Evolutionary conservation across 805 yeast species (phyloP), one percentile per base, ranked within the genome.

Genomic region (Phaffomyces thermotolerans): DNA sequence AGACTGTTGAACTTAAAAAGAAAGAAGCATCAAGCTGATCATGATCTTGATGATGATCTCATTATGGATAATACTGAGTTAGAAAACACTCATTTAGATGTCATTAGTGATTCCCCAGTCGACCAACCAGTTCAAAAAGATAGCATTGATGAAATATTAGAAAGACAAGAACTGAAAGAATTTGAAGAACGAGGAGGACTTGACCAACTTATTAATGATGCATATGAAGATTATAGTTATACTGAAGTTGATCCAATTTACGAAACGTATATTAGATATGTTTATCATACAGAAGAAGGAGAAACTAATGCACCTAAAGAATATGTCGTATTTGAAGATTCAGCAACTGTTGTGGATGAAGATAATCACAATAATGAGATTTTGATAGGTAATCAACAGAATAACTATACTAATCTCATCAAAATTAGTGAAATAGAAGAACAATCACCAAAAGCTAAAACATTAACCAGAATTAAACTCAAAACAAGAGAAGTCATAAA

Each of bases 41-140:
- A 17, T 14, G 38, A 25, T 17, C 5, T n/a, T 25, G 29, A 18
- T 6, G 37, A 32, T 9, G 34, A 34, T 33, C 18, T 33, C 10
- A 20, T 14, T 2, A 29, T 30, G 22, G 25, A 42, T 9, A 39
- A 41, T 42, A 33, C 48, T 14, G 45, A 42, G 13, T 42, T 42
- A 25, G 42, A 45, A n/a, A 37, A 27, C 8, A 32, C 43, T 8
- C 36, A 43, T 3, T 32, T 45, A 30, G 45, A 45, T 42, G 17
- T 45, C 14, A 45, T 45, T 13, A 45, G 45, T 31, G 45, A 45
- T 24, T 45, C 48, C 5, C 45, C 48, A 4, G 41, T 45, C 30
- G 48, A 40, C 14, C 17, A 36, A 5, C 31, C 39, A 23, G 34
- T 42, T 8, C 34, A 36, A 9, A 40, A 25, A 23, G 39, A 40